Evolutionary conservation across 2,329 filamentous ascomycete genomes (phyloP).

Genomic region (Parastagonospora avenae): DNA sequence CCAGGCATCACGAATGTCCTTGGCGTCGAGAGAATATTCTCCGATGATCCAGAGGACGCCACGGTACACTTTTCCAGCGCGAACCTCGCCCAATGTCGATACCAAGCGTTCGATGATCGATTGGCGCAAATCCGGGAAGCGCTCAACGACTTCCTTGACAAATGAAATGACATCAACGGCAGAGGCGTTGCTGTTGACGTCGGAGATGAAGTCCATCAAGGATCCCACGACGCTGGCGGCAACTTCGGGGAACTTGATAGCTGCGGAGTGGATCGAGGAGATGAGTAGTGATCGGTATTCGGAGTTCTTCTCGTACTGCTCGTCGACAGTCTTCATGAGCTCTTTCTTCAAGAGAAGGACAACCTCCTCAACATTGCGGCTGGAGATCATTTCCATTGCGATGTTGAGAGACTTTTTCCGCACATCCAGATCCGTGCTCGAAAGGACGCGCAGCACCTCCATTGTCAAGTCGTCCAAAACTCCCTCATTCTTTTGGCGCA

Average conservation of each 20-base stretch:
- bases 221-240: constrained; percentile 95
- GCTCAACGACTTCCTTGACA: constrained; percentile 98
- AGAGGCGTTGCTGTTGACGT: constrained; percentile 97
- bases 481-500: constrained; percentile 86
- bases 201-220: constrained; percentile 98
- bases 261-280: constrained; percentile 96
- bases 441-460: constrained; percentile 94
- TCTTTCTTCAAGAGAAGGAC: constrained; percentile 97
- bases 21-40: constrained; percentile 93
- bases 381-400: constrained; percentile 96
- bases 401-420: constrained; percentile 88
- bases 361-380: constrained; percentile 98
- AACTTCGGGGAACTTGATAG: constrained; percentile 98
- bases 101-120: constrained; percentile 89
- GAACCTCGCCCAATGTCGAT: constrained; percentile 87
- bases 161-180: constrained; percentile 98
- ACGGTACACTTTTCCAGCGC: constrained; percentile 95
- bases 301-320: constrained; percentile 87
- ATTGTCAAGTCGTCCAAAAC: constrained; percentile 93
- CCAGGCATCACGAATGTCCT: constrained; percentile 95
- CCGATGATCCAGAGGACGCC: constrained; percentile 97
- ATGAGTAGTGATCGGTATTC: constrained; percentile 80
- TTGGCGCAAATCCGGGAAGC: constrained; percentile 86
- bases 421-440: constrained; percentile 94
- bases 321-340: constrained; percentile 93